Evolutionary conservation across 768 basidiomycete species (phyloP).

Genomic region (Porpolomopsis calyptriformis): DNA sequence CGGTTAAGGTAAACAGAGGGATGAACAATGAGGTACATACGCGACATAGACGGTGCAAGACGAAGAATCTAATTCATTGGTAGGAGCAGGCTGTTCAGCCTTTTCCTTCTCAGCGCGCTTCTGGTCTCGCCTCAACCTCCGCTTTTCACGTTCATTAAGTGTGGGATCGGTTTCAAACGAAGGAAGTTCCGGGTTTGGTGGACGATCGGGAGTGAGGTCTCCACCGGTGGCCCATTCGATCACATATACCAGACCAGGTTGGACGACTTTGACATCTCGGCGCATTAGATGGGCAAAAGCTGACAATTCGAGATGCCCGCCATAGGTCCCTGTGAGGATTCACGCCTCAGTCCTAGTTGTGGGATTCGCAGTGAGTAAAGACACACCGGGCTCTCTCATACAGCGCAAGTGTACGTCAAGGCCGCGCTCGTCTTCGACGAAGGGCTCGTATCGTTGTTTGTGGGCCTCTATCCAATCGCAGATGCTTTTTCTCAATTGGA

Average conservation of each 20-base stretch:
- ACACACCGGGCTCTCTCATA: slow-evolving; percentile 70
- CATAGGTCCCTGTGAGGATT: slow-evolving; percentile 56
- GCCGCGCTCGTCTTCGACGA: slow-evolving; percentile 78
- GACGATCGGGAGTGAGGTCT: slow-evolving; percentile 21
- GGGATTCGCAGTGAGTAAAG: slow-evolving; percentile 5
- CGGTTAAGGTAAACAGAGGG: not conserved
- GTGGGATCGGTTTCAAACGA: slow-evolving; percentile 15
- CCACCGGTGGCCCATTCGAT: slow-evolving; percentile 70
- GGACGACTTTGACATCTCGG: slow-evolving; percentile 82
- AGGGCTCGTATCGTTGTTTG: slow-evolving; percentile 67
- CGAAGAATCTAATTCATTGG: slow-evolving; percentile 9
- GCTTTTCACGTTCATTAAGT: slow-evolving; percentile 33
- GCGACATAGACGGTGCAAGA: slow-evolving; percentile 65
- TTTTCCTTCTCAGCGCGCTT: slow-evolving; percentile 14
- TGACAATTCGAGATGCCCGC: slow-evolving; percentile 88
- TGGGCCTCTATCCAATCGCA: slow-evolving; percentile 74
- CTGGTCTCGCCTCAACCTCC: slow-evolving; percentile 32
- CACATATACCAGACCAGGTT: slow-evolving; percentile 84
- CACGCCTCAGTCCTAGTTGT: slow-evolving; percentile 1
- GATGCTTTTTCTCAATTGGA: slow-evolving; percentile 58
- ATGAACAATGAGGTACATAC: slow-evolving; percentile 37
- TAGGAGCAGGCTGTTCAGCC: not conserved
- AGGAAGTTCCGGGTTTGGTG: not conserved
- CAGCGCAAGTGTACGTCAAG: slow-evolving; percentile 59
- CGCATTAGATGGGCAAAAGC: slow-evolving; percentile 77